Base-by-base conservation (phyloP, 2,329 filamentous ascomycete species). In the Neurospora sp. region DNA sequence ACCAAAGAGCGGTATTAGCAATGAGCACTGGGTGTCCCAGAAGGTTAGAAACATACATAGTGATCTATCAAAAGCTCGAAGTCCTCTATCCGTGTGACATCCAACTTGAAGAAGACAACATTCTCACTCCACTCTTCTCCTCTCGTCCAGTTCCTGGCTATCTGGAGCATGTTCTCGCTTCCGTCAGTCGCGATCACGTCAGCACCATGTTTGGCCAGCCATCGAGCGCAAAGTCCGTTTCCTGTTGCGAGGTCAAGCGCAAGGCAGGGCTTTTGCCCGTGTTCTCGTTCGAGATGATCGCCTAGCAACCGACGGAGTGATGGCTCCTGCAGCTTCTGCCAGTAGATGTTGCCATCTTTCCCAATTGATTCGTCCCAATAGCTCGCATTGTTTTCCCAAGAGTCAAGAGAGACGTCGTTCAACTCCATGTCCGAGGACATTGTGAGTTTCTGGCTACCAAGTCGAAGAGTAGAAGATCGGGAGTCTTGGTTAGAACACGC, bases 241-340 rank as follows among this genome's bases (percentile, higher is more conserved):
- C 84, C 83, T 0, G 82, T 84, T 3, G 83, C 82, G n/a, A 86
- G 77, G 69, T 85, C 84, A 6, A 85, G 77, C 0, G 81, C 81
- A 7, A 75, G 75, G 68, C 80, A 76, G 4, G 4, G 11, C 10
- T 13, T 2, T 23, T 52, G 10, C 0, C 74, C 76, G 0, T 68
- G 66, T 33, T 40, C 52, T 11, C 33, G 19, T 7, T 66, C 13
- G 8, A 73, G 71, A 15, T 74, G 70, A 15, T 76, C 71, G 1
- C 72, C 70, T 0, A 82, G 74, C 38, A 85, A 76, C 4, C 79
- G 78, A 15, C 76, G 68, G 1, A 85, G 78, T 1, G 75, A 77
- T 0, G 84, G 83, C 38, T 81, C 76, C 68, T 84, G 79, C 38
- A 84, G 79, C 3, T 75, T 72, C 7, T 75, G 76, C 79, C 81